Conservation (phyloP, 1,284 basidiomycete species). For the Cryptococcus sp. region DNA sequence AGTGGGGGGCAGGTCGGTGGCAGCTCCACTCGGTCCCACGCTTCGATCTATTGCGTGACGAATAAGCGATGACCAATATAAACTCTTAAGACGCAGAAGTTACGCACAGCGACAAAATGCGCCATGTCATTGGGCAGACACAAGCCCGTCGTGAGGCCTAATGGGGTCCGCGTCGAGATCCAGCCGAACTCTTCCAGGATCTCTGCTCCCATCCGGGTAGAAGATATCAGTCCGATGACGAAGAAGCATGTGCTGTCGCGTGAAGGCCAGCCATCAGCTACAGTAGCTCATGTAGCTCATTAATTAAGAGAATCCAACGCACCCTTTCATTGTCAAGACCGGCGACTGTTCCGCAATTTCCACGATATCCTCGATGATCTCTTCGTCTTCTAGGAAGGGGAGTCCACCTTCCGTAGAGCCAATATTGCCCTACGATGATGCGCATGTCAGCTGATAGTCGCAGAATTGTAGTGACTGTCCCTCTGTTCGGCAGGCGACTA, state of each 20-base stretch:
- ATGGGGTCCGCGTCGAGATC: conserved; percentile 83
- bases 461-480: no score
- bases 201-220: conserved; percentile 72
- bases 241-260: conserved; percentile 88
- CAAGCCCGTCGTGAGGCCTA: conserved; percentile 85
- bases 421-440: conserved; percentile 74
- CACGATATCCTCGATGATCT: conserved; percentile 83
- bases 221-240: conserved; percentile 80
- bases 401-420: conserved; percentile 86
- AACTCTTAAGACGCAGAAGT: background rate
- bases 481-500: conserved; percentile 18
- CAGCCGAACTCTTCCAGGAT: conserved; percentile 87
- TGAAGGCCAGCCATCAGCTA: background rate
- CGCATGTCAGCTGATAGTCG: background rate
- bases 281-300: background rate
- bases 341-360: conserved; percentile 87
- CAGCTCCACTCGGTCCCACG: conserved; percentile 62
- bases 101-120: conserved; percentile 73
- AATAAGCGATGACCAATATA: background rate
- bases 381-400: conserved; percentile 92
- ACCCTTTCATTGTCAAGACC: conserved; percentile 93
- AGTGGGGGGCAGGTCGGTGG: conserved; percentile 56
- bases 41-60: conserved; percentile 63
- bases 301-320: conserved; percentile 37
- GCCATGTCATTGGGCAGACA: conserved; percentile 83